phyloP scores from a whole-genome alignment of 139 green algal genomes.

The Chlamydomonas eustigma region DNA sequence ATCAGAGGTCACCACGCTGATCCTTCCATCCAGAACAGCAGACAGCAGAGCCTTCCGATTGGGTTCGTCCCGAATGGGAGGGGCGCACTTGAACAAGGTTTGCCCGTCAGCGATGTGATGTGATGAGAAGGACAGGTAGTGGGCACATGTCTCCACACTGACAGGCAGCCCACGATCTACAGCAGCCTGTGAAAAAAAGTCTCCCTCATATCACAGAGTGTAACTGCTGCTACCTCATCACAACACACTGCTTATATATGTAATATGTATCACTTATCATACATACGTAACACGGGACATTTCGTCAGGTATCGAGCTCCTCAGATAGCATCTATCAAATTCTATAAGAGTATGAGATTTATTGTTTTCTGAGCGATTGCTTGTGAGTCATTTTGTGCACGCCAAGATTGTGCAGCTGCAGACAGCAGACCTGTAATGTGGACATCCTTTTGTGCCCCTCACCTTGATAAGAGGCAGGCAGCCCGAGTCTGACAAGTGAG shows the following conservation, averaged over 20 bases:
- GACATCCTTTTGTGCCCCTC: too few relatives aligned
- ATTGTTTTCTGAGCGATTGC: too few relatives aligned
- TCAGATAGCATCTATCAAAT: too few relatives aligned
- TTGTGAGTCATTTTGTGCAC: too few relatives aligned
- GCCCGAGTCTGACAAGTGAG: constrained; percentile 63
- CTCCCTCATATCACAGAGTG: background rate
- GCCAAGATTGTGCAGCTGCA: too few relatives aligned
- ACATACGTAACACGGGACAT: too few relatives aligned
- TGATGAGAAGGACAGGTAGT: constrained; percentile 88
- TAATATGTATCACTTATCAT: too few relatives aligned
- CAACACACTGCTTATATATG: too few relatives aligned
- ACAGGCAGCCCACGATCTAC: constrained; percentile 52
- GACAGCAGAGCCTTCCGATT: constrained; percentile 62
- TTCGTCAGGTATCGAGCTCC: too few relatives aligned
- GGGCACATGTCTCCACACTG: constrained; percentile 85
- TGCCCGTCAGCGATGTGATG: constrained; percentile 64
- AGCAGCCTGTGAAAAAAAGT: background rate
- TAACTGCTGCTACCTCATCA: too few relatives aligned
- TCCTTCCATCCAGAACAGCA: constrained; percentile 49
- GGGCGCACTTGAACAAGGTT: constrained; percentile 87
- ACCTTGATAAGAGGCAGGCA: constrained; percentile 41
- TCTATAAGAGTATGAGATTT: too few relatives aligned
- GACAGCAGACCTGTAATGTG: too few relatives aligned
- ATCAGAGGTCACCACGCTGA: constrained; percentile 78
- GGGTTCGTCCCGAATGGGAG: constrained; percentile 56